Conservation (phyloP, 1,284 basidiomycete genomes). For the Ustilago curta region DNA sequence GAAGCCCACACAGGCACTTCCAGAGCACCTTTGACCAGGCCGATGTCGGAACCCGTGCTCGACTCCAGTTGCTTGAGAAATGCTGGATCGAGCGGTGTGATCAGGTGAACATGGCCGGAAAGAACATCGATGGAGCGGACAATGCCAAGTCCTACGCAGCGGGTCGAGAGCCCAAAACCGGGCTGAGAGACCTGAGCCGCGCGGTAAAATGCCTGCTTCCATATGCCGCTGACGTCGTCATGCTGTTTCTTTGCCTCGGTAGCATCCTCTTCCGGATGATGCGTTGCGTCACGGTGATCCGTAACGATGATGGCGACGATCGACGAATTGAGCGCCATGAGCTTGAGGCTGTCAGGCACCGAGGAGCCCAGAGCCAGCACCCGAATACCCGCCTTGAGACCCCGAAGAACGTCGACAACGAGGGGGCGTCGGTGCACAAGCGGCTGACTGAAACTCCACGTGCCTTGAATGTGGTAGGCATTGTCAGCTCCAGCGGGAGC, state of each 20-base stretch:
- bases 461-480: not conserved
- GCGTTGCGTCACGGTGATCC: constrained; percentile 3
- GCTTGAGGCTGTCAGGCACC: constrained; percentile 49
- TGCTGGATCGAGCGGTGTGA: constrained; percentile 70
- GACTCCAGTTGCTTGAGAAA: constrained; percentile 70
- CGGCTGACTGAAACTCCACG: constrained; percentile 80
- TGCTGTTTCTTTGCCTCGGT: not conserved
- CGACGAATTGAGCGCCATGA: constrained; percentile 81
- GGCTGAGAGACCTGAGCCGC: constrained; percentile 9
- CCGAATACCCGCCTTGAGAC: constrained; percentile 75
- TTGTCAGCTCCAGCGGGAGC: not conserved
- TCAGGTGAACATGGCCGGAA: constrained; percentile 47
- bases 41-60: constrained; percentile 74
- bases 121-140: constrained; percentile 59
- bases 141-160: constrained; percentile 57
- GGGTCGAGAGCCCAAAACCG: constrained; percentile 10
- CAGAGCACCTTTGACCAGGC: constrained; percentile 83
- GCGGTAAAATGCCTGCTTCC: constrained; percentile 41
- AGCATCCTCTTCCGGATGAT: not conserved
- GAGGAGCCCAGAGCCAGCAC: constrained; percentile 51
- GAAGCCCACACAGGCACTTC: constrained; percentile 88
- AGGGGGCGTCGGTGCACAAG: constrained; percentile 72
- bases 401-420: constrained; percentile 73
- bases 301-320: constrained; percentile 74
- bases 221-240: constrained; percentile 6